These are phyloP conservation scores for Stagonosporopsis chrysanthemi DNA, from an alignment of 2,329 filamentous ascomycete genomes.

Conservation along the genomic window DNA sequence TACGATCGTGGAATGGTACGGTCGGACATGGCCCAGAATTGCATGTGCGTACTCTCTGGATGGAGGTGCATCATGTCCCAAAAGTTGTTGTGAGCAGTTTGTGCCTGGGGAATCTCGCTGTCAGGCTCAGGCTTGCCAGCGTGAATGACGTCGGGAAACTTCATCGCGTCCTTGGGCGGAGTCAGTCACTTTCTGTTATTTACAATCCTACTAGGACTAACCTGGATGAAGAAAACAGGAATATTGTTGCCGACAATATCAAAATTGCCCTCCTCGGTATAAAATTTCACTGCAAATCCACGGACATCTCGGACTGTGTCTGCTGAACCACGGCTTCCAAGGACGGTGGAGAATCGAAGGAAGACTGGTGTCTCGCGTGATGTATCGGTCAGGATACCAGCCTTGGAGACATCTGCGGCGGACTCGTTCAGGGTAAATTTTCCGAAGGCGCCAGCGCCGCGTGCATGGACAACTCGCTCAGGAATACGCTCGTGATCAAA, in stretches of 20 bases:
- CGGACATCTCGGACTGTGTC: constrained; percentile 86
- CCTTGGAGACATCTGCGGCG: constrained; percentile 67
- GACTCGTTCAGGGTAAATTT: constrained; percentile 72
- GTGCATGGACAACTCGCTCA: constrained; percentile 72
- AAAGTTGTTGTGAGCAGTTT: constrained; percentile 76
- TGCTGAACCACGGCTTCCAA: constrained; percentile 76
- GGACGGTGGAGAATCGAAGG: constrained; percentile 78
- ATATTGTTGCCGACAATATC: constrained; percentile 78
- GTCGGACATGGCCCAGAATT: constrained; percentile 80
- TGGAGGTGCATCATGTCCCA: constrained; percentile 75
- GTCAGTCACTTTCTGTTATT: constrained; percentile 69
- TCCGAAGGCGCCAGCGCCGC: constrained; percentile 70
- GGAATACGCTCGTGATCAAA: constrained; percentile 80
- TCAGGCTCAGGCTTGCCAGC: constrained; percentile 73
- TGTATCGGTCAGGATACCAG: constrained; percentile 72
- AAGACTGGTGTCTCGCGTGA: constrained; percentile 72
- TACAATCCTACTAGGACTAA: background rate
- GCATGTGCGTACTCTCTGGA: constrained; percentile 78
- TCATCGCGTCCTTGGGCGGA: constrained; percentile 78
- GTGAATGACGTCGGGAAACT: constrained; percentile 73
- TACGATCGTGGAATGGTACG: constrained; percentile 75
- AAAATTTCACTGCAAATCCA: constrained; percentile 80
- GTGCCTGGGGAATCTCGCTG: constrained; percentile 74
- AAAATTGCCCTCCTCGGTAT: constrained; percentile 80
- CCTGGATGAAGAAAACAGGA: constrained; percentile 78